Evolutionary conservation across 352 stramenopile genomes (phyloP).

Genomic region (Discostella stelligera): DNA sequence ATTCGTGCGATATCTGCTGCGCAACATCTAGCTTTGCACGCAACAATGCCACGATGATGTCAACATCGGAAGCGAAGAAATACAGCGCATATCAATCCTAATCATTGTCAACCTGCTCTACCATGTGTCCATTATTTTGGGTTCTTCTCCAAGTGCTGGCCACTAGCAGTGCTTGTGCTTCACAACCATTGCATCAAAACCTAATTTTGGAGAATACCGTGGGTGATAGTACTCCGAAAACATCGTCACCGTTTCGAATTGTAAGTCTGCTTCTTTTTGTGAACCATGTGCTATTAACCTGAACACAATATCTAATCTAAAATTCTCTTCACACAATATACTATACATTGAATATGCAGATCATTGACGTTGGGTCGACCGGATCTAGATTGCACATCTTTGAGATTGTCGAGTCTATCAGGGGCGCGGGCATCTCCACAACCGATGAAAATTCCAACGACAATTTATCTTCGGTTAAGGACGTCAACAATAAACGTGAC

Average conservation of each 20-base stretch:
- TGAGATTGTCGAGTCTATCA: conserved; percentile 60
- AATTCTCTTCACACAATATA: no score
- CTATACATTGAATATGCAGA: conserved; percentile 29
- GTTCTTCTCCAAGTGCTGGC: not conserved
- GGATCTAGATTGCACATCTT: conserved; percentile 81
- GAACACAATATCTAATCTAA: conserved; percentile 13
- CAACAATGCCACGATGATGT: not conserved
- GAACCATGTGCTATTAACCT: not conserved
- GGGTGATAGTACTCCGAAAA: not conserved
- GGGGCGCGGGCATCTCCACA: not conserved
- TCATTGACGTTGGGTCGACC: conserved; percentile 81
- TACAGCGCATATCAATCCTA: not conserved
- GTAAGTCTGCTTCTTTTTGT: conserved; percentile 23
- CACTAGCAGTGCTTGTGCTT: conserved; percentile 6
- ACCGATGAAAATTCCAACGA: conserved; percentile 2
- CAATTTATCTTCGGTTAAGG: conserved; percentile 11
- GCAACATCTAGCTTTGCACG: no score
- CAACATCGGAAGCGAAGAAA: not conserved
- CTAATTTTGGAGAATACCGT: not conserved
- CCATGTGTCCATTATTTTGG: not conserved
- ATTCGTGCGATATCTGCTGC: no score
- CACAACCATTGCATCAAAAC: conserved; percentile 6
- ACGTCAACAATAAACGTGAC: not conserved
- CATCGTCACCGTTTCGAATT: conserved; percentile 52
- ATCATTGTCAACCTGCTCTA: not conserved